Percentiles rank a stretch among this genome's conserved stretches.
These are phyloP conservation scores for Deakozyma indianensis DNA, from an alignment of 805 yeast genomes.

Conservation along the genomic window DNA sequence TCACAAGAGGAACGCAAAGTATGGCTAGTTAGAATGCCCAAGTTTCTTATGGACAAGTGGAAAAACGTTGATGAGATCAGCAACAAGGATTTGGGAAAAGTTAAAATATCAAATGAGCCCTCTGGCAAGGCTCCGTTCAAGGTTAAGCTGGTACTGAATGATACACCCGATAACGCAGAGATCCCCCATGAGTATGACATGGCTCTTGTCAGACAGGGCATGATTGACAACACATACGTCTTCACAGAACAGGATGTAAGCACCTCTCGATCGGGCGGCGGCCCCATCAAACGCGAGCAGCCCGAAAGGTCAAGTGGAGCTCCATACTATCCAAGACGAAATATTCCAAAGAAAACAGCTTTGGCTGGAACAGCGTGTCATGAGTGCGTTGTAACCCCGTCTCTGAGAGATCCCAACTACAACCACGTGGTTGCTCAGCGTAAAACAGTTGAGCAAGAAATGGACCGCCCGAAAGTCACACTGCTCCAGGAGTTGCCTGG, in stretches of 20 bases:
- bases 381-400: constrained; percentile 81
- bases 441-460: constrained; percentile 28
- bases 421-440: constrained; percentile 45
- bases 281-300: constrained; percentile 2
- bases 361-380: constrained; percentile 79
- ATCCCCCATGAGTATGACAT: constrained; percentile 81
- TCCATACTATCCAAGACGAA: neutral
- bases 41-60: constrained; percentile 76
- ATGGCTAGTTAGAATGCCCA: constrained; percentile 87
- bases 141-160: constrained; percentile 24
- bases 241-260: constrained; percentile 72
- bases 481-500: constrained; percentile 73
- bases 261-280: constrained; percentile 19
- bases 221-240: constrained; percentile 72
- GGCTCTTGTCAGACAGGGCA: constrained; percentile 50
- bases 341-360: constrained; percentile 73
- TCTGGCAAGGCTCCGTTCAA: constrained; percentile 13
- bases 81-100: constrained; percentile 67
- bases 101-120: constrained; percentile 50
- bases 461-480: constrained; percentile 44
- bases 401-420: constrained; percentile 58
- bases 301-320: neutral
- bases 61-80: constrained; percentile 41
- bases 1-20: constrained; percentile 50
- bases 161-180: constrained; percentile 29